Evolutionary conservation across 768 basidiomycete species (phyloP).

Genomic region (Mrakia gelida): DNA sequence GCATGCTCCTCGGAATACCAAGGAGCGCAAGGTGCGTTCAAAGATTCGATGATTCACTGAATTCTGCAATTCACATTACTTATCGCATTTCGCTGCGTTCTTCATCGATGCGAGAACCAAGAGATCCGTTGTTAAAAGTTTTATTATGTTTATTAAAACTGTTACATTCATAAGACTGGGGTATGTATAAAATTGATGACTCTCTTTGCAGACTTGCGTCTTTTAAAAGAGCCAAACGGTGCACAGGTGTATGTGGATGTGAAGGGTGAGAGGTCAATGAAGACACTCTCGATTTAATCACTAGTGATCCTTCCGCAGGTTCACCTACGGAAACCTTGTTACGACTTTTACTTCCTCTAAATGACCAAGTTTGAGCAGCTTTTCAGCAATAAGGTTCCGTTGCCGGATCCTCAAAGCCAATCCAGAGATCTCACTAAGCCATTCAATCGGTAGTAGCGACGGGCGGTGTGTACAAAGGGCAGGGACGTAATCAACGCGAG

Average conservation of each 20-base stretch:
- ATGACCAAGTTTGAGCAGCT: too few species aligned
- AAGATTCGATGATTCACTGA: constrained; percentile 47
- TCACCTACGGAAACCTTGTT: too few species aligned
- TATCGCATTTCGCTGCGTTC: constrained; percentile 75
- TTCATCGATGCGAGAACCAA: constrained; percentile 60
- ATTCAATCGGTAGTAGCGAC: constrained; percentile 88
- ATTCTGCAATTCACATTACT: constrained; percentile 79
- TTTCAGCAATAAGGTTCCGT: constrained; percentile 55
- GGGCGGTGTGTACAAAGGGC: constrained; percentile 87
- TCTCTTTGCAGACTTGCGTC: too few species aligned
- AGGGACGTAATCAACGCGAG: constrained; percentile 85
- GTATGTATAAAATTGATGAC: too few species aligned
- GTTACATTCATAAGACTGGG: too few species aligned
- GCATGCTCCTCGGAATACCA: constrained; percentile 70
- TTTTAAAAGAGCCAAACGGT: too few species aligned
- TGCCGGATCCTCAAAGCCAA: constrained; percentile 61
- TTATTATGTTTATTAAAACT: too few species aligned
- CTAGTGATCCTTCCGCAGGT: too few species aligned
- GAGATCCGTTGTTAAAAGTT: background rate
- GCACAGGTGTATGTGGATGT: too few species aligned
- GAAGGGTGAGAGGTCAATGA: too few species aligned
- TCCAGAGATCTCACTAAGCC: constrained; percentile 83
- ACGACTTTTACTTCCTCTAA: too few species aligned
- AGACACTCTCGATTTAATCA: too few species aligned
- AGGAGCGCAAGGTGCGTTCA: constrained; percentile 71